Evolutionary conservation across 208 protist genomes (phyloP).

Genomic region (Acanthamoeba sp.): DNA sequence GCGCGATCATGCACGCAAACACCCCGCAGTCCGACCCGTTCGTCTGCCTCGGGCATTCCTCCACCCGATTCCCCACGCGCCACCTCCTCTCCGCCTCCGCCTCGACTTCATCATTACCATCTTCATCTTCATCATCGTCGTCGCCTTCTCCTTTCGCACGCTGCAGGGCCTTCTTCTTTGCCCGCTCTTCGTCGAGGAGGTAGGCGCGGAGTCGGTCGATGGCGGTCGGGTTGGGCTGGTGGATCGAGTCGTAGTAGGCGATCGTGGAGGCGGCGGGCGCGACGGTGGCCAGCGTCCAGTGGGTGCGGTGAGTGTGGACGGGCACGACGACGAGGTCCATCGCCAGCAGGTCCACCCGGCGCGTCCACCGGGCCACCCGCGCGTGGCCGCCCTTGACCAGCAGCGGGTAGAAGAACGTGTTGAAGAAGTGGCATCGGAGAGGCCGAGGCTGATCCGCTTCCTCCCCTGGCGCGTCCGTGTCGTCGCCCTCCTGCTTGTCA

Average conservation of each 20-base stretch:
- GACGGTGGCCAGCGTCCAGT: slow-evolving; percentile 84
- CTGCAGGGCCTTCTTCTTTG: neutral
- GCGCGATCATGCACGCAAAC: slow-evolving; percentile 81
- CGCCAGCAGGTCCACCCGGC: neutral
- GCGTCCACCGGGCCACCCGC: slow-evolving; percentile 81
- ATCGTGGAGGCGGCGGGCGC: slow-evolving; percentile 79
- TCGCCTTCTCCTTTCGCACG: neutral
- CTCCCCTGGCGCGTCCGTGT: neutral
- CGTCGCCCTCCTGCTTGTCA: neutral
- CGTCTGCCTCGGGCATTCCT: slow-evolving; percentile 77
- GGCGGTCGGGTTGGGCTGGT: slow-evolving; percentile 1
- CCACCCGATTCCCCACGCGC: slow-evolving; percentile 17
- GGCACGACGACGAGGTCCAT: slow-evolving; percentile 85
- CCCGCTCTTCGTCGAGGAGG: neutral
- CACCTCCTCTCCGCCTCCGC: neutral
- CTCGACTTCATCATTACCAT: neutral
- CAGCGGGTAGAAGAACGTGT: slow-evolving; percentile 86
- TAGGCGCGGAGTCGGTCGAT: neutral
- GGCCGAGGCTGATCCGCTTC: neutral
- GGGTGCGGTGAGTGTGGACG: slow-evolving; percentile 78
- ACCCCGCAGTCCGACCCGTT: slow-evolving; percentile 85
- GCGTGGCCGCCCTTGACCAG: slow-evolving; percentile 61
- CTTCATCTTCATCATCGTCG: neutral
- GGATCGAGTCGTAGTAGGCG: slow-evolving; percentile 87
- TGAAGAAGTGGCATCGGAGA: slow-evolving; percentile 78